These are phyloP conservation scores for Nakazawaea holstii DNA, from an alignment of 805 yeast genomes.

Conservation along the genomic window DNA sequence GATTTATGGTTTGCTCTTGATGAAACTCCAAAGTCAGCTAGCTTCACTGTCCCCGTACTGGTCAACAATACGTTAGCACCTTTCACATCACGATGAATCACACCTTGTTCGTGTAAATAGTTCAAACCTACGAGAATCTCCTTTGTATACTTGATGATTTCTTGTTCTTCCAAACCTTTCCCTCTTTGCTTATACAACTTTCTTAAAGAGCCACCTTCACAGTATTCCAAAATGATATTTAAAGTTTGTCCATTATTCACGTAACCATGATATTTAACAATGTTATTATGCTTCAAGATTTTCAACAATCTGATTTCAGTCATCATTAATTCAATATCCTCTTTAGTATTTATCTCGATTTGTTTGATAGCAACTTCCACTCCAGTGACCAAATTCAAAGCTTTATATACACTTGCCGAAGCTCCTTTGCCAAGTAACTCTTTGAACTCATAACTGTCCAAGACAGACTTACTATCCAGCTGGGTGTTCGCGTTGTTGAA, in stretches of 20 bases:
- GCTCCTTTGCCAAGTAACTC: conserved; percentile 87
- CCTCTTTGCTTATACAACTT: conserved; percentile 41
- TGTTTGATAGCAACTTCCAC: conserved; percentile 78
- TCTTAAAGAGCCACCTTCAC: conserved; percentile 62
- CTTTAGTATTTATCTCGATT: conserved; percentile 50
- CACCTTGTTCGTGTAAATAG: conserved; percentile 66
- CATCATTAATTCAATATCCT: conserved; percentile 43
- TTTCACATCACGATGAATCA: conserved; percentile 73
- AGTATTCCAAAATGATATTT: conserved; percentile 59
- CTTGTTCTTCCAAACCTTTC: conserved; percentile 50
- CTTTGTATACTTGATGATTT: conserved; percentile 42
- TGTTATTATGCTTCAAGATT: conserved; percentile 59
- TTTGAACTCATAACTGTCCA: conserved; percentile 45
- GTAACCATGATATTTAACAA: conserved; percentile 65
- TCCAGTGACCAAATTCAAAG: conserved; percentile 58
- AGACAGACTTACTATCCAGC: conserved; percentile 27
- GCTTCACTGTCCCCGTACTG: conserved; percentile 56
- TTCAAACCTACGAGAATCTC: conserved; percentile 57
- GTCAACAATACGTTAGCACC: conserved; percentile 68
- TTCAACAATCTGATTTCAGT: conserved; percentile 65
- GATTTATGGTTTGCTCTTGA: conserved; percentile 28
- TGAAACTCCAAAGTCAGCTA: conserved; percentile 79
- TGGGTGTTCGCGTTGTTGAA: conserved; percentile 20
- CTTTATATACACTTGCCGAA: conserved; percentile 52
- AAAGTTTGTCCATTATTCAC: conserved; percentile 47